Percentiles rank a stretch among this genome's conserved stretches.
These are phyloP conservation scores for Penicillium diatomitis DNA, from an alignment of 495 filamentous ascomycete genomes.

Conservation along the genomic window DNA sequence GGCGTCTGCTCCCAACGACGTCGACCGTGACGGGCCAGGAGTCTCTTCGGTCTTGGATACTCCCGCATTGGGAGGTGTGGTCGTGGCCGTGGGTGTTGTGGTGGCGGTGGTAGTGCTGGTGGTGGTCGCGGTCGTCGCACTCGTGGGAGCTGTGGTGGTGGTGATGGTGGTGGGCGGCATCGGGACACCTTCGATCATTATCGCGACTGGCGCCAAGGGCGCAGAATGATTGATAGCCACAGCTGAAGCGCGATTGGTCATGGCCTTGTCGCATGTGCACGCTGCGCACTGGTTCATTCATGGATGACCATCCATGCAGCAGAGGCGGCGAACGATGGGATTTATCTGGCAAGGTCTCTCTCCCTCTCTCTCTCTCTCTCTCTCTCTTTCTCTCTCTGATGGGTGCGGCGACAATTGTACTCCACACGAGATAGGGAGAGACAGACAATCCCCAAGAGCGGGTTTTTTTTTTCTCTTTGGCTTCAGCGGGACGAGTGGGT, in stretches of 20 bases:
- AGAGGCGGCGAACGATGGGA: too few species aligned
- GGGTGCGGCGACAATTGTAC: conserved; percentile 12
- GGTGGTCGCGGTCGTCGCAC: too few species aligned
- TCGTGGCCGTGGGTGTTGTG: too few species aligned
- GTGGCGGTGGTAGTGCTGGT: too few species aligned
- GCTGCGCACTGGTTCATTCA: not conserved
- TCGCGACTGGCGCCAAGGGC: conserved; percentile 20
- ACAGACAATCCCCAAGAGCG: not conserved
- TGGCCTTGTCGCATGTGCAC: conserved; percentile 25
- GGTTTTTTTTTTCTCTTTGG: not conserved
- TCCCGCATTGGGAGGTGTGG: too few species aligned
- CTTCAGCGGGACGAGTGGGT: too few species aligned
- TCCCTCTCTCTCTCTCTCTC: too few species aligned
- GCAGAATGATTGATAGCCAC: conserved; percentile 19
- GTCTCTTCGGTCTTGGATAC: conserved; percentile 22
- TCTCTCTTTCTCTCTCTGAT: too few species aligned
- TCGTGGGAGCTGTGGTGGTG: too few species aligned
- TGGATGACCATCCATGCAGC: too few species aligned
- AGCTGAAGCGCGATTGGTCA: conserved; percentile 29
- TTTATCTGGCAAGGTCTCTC: too few species aligned
- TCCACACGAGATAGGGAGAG: conserved; percentile 11
- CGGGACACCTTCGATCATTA: conserved; percentile 6
- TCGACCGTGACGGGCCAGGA: conserved; percentile 22
- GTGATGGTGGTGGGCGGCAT: conserved; percentile 9
- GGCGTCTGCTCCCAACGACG: conserved; percentile 21